Conservation (phyloP, 345 rosid genomes). For the Cardamine chenopodiifolia region DNA sequence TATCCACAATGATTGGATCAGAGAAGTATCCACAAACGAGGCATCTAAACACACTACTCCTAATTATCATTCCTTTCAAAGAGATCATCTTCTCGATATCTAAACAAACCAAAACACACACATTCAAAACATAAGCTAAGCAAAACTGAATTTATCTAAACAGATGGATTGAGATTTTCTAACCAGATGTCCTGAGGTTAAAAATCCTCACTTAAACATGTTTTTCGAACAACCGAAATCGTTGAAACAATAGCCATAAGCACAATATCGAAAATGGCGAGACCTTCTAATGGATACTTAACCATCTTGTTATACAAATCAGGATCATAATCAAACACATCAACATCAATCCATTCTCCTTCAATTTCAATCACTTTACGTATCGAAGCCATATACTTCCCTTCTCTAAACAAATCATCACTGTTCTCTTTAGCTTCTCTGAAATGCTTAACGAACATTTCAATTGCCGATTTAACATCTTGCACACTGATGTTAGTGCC, state of each 20-base stretch:
- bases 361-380: slow-evolving; percentile 77
- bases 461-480: slow-evolving; percentile 82
- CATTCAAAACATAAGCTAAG: slow-evolving; percentile 25
- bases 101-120: slow-evolving; percentile 39
- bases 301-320: slow-evolving; percentile 91
- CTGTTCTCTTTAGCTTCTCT: slow-evolving; percentile 56
- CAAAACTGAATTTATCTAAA: slow-evolving; percentile 17
- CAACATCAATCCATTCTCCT: slow-evolving; percentile 91
- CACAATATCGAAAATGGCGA: slow-evolving; percentile 93
- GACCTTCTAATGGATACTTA: slow-evolving; percentile 85
- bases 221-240: slow-evolving; percentile 73
- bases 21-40: slow-evolving; percentile 85
- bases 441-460: slow-evolving; percentile 86
- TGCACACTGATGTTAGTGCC: slow-evolving; percentile 95
- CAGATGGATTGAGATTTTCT: slow-evolving; percentile 84
- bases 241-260: slow-evolving; percentile 86
- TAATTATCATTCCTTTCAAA: slow-evolving; percentile 88
- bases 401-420: slow-evolving; percentile 64
- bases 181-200: slow-evolving; percentile 84
- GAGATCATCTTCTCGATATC: slow-evolving; percentile 99
- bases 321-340: slow-evolving; percentile 78
- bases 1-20: slow-evolving; percentile 84
- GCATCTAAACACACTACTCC: slow-evolving; percentile 89
- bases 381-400: slow-evolving; percentile 80
- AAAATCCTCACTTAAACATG: slow-evolving; percentile 85